phyloP scores from a whole-genome alignment of 1,284 basidiomycete species.

The Boletus smithii region DNA sequence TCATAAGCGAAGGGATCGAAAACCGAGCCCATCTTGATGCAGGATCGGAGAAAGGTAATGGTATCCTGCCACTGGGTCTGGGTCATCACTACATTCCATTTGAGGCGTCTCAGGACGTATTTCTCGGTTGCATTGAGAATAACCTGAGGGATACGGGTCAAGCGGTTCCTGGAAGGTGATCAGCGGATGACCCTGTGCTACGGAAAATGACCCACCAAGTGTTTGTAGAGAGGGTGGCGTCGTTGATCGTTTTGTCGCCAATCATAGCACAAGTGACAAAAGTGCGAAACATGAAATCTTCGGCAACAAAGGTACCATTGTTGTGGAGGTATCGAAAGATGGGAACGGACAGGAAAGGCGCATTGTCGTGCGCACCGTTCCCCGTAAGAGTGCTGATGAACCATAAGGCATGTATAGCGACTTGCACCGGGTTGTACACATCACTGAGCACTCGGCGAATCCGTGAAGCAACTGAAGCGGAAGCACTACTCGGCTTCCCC shows the following conservation, averaged over 20 bases:
- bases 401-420: constrained; percentile 47
- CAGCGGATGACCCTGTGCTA: constrained; percentile 1
- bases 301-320: constrained; percentile 27
- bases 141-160: constrained; percentile 28
- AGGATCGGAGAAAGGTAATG: constrained; percentile 25
- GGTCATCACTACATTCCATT: constrained; percentile 29
- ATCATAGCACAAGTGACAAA: constrained; percentile 51
- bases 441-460: constrained; percentile 21
- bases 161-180: constrained; percentile 26
- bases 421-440: constrained; percentile 30
- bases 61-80: constrained; percentile 28
- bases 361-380: constrained; percentile 6
- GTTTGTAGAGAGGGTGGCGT: constrained; percentile 43
- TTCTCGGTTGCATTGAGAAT: constrained; percentile 33
- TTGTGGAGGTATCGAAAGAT: constrained; percentile 31
- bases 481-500: constrained; percentile 1
- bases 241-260: constrained; percentile 57
- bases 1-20: constrained; percentile 30
- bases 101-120: constrained; percentile 28
- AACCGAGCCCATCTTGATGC: constrained; percentile 28
- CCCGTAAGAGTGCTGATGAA: constrained; percentile 39
- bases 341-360: constrained; percentile 29
- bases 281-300: constrained; percentile 36
- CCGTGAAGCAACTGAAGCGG: constrained; percentile 13
- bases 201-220: constrained; percentile 38